Percentiles rank a stretch among this genome's conserved stretches.
Conservation (phyloP, 129 eudicot species). For the Mikania micrantha region DNA sequence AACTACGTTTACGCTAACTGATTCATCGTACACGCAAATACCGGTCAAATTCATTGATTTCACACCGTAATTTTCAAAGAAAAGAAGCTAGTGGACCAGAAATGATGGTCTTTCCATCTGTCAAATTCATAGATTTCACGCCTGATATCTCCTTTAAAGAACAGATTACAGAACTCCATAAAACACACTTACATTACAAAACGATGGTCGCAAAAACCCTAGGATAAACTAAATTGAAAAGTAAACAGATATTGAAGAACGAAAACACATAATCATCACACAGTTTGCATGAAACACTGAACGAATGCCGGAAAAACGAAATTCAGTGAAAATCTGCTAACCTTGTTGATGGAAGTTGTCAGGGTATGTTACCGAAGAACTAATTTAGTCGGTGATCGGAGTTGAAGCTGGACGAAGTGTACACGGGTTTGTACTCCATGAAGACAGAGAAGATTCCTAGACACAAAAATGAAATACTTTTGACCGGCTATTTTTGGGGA, state of each 20-base stretch:
- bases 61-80: too few species aligned
- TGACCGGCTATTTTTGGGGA: too few species aligned
- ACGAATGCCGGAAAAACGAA: neutral
- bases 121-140: conserved; percentile 9
- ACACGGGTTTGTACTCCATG: neutral
- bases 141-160: neutral
- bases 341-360: conserved; percentile 22
- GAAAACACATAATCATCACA: neutral
- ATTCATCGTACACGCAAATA: neutral
- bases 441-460: too few species aligned
- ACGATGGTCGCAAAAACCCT: neutral
- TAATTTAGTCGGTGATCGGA: conserved; percentile 28
- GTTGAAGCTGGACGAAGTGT: conserved; percentile 13
- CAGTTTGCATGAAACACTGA: neutral
- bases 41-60: conserved; percentile 11
- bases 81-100: too few species aligned
- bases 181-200: neutral
- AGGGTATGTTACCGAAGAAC: conserved; percentile 10
- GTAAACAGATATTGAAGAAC: neutral
- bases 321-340: neutral
- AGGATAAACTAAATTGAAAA: neutral
- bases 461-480: too few species aligned
- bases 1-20: neutral
- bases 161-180: conserved; percentile 38
- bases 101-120: neutral